Evolutionary conservation across 1,284 basidiomycete species (phyloP), one percentile per base, ranked within the genome.

Genomic region (Rhodofomes roseus): DNA sequence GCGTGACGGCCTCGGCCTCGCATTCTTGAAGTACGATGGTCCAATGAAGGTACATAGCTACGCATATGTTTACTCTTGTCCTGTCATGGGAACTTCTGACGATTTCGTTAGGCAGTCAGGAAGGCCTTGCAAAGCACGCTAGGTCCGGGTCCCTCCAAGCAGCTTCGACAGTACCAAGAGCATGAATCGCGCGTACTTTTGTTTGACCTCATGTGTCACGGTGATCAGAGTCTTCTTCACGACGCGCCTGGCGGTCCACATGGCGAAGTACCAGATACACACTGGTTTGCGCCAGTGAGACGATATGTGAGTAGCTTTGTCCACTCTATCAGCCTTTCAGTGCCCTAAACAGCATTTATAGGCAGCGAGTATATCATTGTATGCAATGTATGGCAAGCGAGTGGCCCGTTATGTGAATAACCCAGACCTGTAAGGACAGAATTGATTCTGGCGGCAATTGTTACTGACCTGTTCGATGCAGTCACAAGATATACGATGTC

Each of bases 251-350:
- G n/a, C 11, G 40, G 40, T 34, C 46, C 48, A 22, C 23, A 60
- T 36, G 50, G 25, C n/a, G 65, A 67, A 31, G 65, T 70, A 27
- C 68, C 68, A 1, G 69, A 71, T 50, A 55, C 31, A 11, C 70
- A 71, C 58, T 71, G 70, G 70, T 71, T 71, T 56, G 66, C 68
- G 2, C 40, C 70, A 4, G 57, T 71, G 25, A 63, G 70, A 29
- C 65, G 69, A 48, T 72, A 69, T 54, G 70, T 69, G 56, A 56
- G 66, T 66, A 27, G 29, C 16, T 18, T 23, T 9, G 3, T 25
- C 5, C n/a, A n/a, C n/a, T 25, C 46, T 4, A 4, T 34, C 11
- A 27, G 4, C 9, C 2, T 52, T 4, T 27, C 23, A 31, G 20
- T 31, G 39, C 18, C 12, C 2, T 18, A 41, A 34, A 5, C 31